Conservation (phyloP, 768 basidiomycete species). For the Mrakia gelida region DNA sequence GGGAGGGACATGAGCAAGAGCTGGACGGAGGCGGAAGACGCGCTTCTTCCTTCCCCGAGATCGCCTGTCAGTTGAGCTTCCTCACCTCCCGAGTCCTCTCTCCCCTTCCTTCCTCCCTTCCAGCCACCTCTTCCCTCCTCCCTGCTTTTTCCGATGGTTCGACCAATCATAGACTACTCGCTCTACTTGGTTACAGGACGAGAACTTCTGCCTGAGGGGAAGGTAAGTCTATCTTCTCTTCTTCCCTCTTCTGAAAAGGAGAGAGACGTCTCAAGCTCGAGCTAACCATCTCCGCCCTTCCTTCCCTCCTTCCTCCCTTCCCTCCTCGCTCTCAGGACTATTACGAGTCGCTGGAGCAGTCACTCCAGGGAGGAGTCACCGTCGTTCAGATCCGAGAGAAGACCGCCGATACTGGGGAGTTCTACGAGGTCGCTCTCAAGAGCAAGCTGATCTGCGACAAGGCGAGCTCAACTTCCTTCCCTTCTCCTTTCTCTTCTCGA, state of each 20-base stretch:
- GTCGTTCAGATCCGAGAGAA: constrained; percentile 89
- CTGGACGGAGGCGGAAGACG: no score
- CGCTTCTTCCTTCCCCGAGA: no score
- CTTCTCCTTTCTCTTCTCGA: neutral
- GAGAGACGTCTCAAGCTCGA: neutral
- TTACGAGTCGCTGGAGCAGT: constrained; percentile 61
- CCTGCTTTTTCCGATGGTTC: constrained; percentile 15
- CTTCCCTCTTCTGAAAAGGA: neutral
- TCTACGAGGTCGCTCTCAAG: constrained; percentile 65
- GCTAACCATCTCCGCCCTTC: constrained; percentile 3
- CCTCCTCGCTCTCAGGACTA: constrained; percentile 53
- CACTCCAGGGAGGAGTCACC: constrained; percentile 80
- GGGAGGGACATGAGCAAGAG: no score
- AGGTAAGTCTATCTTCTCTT: constrained; percentile 49
- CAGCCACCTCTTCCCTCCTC: neutral
- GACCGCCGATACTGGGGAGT: constrained; percentile 73
- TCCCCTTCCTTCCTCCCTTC: neutral
- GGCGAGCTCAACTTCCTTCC: constrained; percentile 36
- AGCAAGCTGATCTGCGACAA: constrained; percentile 68
- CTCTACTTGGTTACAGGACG: constrained; percentile 86
- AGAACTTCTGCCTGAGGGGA: constrained; percentile 66
- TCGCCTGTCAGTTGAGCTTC: no score
- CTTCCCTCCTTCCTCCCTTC: neutral
- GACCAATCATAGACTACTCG: constrained; percentile 45
- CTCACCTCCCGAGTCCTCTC: neutral